phyloP scores from a whole-genome alignment of 2,329 filamentous ascomycete species.

The Mollisiaceae sp. region DNA sequence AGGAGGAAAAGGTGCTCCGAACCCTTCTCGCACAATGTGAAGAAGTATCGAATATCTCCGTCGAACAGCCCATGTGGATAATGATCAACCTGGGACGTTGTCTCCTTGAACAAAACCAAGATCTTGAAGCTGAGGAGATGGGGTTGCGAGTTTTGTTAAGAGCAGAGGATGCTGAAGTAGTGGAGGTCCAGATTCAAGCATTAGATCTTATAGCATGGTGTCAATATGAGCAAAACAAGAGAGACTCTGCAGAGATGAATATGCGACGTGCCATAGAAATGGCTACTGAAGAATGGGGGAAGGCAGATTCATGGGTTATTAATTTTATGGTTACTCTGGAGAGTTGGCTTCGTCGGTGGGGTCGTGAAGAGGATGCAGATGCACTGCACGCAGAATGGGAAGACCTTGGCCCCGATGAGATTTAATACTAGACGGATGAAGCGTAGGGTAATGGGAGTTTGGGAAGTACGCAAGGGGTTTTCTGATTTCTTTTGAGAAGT shows the following conservation, averaged over 20 bases:
- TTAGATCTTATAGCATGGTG: constrained; percentile 32
- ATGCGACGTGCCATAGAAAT: constrained; percentile 34
- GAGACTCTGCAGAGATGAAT: constrained; percentile 31
- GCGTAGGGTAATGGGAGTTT: no score
- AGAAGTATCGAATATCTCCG: constrained; percentile 10
- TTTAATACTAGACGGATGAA: background rate
- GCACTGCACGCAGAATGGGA: constrained; percentile 25
- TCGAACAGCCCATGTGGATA: constrained; percentile 3
- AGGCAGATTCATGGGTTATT: constrained; percentile 30
- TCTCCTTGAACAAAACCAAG: constrained; percentile 28
- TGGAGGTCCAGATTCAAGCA: constrained; percentile 30
- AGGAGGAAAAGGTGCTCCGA: constrained; percentile 30
- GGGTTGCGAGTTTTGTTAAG: constrained; percentile 25
- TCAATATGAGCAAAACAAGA: constrained; percentile 32
- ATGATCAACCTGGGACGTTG: constrained; percentile 32
- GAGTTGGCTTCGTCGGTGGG: constrained; percentile 34
- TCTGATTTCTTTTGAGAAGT: no score
- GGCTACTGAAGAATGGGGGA: constrained; percentile 19
- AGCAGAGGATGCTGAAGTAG: constrained; percentile 26
- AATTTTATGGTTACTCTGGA: constrained; percentile 33
- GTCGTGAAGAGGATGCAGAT: constrained; percentile 30
- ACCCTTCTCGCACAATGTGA: constrained; percentile 22
- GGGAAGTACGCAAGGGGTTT: no score
- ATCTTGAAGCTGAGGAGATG: constrained; percentile 29
- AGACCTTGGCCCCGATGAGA: constrained; percentile 22